Conservation (phyloP, 345 rosid species). For the Eutrema yunnanense region DNA sequence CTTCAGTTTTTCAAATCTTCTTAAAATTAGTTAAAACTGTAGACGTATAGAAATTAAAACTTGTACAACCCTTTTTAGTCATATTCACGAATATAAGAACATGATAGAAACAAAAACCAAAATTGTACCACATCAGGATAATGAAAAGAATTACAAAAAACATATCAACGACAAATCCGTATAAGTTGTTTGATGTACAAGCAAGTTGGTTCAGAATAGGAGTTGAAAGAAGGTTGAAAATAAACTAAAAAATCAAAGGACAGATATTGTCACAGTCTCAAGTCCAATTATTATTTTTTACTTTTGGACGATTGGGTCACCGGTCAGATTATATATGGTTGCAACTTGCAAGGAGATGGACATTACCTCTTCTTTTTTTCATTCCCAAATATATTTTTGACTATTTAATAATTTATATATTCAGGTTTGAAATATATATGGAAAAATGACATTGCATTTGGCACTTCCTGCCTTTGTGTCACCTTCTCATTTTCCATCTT, state of each 20-base stretch:
- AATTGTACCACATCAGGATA: conserved; percentile 8
- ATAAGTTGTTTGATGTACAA: conserved; percentile 20
- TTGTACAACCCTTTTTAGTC: not conserved
- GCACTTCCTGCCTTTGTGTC: not conserved
- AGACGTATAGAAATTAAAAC: not conserved
- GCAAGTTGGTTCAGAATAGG: conserved; percentile 6
- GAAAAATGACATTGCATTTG: not conserved
- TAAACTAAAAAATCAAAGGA: not conserved
- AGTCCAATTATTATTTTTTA: conserved; percentile 10
- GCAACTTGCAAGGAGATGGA: conserved; percentile 27
- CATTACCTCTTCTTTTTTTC: not conserved
- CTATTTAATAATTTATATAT: not conserved
- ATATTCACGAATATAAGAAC: conserved; percentile 9
- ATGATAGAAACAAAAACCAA: conserved; percentile 12
- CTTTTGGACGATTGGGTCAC: conserved; percentile 10
- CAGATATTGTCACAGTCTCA: conserved; percentile 20
- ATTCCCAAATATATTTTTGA: not conserved
- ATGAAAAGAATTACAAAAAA: not conserved
- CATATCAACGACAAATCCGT: conserved; percentile 20
- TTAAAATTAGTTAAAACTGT: not conserved
- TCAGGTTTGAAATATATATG: not conserved
- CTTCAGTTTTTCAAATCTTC: not conserved
- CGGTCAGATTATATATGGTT: conserved; percentile 15
- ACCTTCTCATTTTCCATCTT: not conserved
- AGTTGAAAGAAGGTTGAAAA: conserved; percentile 27